A percentile compares a stretch with the other conserved stretches of the same genome.
These are phyloP conservation scores for Aeminium ludgeri DNA, from an alignment of 495 filamentous ascomycete species.

Conservation along the genomic window DNA sequence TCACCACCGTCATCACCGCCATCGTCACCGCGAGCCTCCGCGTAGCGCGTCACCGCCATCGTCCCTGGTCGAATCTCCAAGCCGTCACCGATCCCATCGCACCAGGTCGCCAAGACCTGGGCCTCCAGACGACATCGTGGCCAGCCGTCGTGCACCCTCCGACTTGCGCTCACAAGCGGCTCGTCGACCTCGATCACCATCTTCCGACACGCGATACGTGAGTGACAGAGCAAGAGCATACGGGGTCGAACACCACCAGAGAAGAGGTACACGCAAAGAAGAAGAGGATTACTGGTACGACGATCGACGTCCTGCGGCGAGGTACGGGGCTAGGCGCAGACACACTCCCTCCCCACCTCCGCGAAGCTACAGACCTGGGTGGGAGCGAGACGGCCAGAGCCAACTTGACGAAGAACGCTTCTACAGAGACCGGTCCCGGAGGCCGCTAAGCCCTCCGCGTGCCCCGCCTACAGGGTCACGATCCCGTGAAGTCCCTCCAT, in stretches of 20 bases:
- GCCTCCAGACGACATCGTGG: conserved; percentile 1
- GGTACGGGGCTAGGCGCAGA: neutral
- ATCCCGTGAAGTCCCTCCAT: too few relatives aligned
- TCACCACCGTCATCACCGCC: conserved; percentile 3
- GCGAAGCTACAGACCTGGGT: neutral
- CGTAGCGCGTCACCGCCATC: conserved; percentile 11
- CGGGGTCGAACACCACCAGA: conserved; percentile 7
- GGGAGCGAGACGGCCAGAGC: neutral
- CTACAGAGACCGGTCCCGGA: too few relatives aligned
- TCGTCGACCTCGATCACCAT: conserved; percentile 19
- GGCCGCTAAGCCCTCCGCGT: too few relatives aligned
- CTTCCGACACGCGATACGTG: conserved; percentile 18
- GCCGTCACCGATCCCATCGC: neutral
- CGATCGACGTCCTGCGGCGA: neutral
- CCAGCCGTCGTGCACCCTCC: neutral
- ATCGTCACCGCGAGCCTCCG: conserved; percentile 14
- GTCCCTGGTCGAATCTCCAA: too few relatives aligned
- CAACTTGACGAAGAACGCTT: too few relatives aligned
- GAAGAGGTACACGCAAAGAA: conserved; percentile 4
- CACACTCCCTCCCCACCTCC: conserved; percentile 6
- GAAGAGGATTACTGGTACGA: neutral
- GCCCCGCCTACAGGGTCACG: too few relatives aligned
- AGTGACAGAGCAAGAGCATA: conserved; percentile 5
- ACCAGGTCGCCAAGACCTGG: conserved; percentile 6
- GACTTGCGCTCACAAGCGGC: neutral